Evolutionary conservation across 768 basidiomycete species (phyloP), one percentile per base, ranked within the genome.

Genomic region (Scleroderma bovista): DNA sequence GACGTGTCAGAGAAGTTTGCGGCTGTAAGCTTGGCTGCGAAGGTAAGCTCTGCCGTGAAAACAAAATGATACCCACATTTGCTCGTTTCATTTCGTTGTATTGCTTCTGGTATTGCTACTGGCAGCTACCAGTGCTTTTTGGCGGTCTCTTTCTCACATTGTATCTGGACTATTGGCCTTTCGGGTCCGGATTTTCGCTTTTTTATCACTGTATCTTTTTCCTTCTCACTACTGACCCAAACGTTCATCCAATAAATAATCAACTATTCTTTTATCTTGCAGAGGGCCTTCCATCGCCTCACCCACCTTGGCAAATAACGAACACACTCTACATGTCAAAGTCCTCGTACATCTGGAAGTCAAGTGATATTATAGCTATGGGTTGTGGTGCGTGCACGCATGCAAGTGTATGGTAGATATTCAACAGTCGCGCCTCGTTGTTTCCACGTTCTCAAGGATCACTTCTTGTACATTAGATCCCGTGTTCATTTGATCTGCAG

Each of bases 201-300:
- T 33, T 23, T 52, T 44, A 22, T 17, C 53, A 44, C 22, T 33
- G 31, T 34, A 5, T 38, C 46, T 22, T 40, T 34, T 12, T 19
- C 33, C 46, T 4, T 53, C 32, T 48, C 45, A 17, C 32, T 45
- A 42, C 44, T 50, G 53, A 37, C 24, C 46, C 39, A 23, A 36
- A 42, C 51, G 37, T 51, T 48, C 40, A 40, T 47, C 57, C 61
- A 65, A 66, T 61, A 57, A 54, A 66, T n/a, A 33, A 31, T 44
- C 15, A 24, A 33, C 29, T 46, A 33, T 17, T 37, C 38, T 51
- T 56, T 48, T 44, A 22, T 55, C 51, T 59, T 48, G 57, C 53
- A 65, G 63, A 65, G 54, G 51, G 61, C 61, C 50, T 64, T 65
- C 19, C 46, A 47, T n/a, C 64, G 61, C 37, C 45, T 65, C 44